Evolutionary conservation across 768 basidiomycete species (phyloP), one percentile per base, ranked within the genome.

Genomic region (Zangia roseola): DNA sequence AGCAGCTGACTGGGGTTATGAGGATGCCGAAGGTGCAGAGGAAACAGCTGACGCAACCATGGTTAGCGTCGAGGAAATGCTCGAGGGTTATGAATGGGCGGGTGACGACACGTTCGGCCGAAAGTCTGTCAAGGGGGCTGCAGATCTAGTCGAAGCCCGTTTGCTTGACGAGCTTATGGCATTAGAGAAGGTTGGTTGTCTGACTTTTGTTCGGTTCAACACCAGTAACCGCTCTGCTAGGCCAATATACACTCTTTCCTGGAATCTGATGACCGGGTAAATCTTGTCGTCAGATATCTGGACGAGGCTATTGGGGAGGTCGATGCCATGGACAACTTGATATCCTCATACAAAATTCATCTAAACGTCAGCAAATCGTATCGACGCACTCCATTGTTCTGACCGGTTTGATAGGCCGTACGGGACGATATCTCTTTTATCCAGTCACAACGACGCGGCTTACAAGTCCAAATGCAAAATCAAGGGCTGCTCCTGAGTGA

Each of bases 51-150:
- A 91, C 54, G 89, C 86, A 9, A 91, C 91, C 4, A 77, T 99
- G 70, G 74, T 86, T 6, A 97, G 84, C 67, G 93, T 99, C 2
- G 97, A 99, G 64, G 97, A 99, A 65, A 94, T 99, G 92, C 76
- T 99, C 21, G 97, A 99, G 60, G 94, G 97, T 0, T 97, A 97
- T 60, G 97, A 98, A 67, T 98, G 94, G 94, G 86, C 91, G 5
- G 86, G 84, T 52, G 88, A 87, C 47, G 84, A 86, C 62, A 74
- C 86, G n/a, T 73, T 87, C 37, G 81, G 78, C 13, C 73, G 82
- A 56, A 84, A 80, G 61, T 78, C 80, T 45, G 75, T 77, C 16
- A 76, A 79, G 58, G 86, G 86, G 10, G 84, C 89, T 8, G 91
- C 91, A 33, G 95, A 97, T 63, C 77, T 94, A 57, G 94, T 98